Evolutionary conservation across 257 asterid genomes (phyloP).

Genomic region (Penstemon newberryi): DNA sequence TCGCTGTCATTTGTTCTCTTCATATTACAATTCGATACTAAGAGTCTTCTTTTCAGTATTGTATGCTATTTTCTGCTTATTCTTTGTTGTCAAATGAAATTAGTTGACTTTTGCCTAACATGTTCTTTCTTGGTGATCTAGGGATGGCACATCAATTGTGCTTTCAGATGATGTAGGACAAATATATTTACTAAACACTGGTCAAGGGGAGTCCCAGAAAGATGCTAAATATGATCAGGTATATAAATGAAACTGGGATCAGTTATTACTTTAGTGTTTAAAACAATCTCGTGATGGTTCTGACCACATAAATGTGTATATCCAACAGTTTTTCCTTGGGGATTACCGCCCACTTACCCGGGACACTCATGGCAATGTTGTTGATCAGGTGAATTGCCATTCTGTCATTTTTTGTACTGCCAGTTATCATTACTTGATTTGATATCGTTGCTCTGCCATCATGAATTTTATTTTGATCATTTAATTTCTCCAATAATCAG

Average conservation of each 20-base stretch:
- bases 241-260: slow-evolving; percentile 22
- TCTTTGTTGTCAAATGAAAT: slow-evolving; percentile 1
- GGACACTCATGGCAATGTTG: slow-evolving; percentile 77
- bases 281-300: slow-evolving; percentile 24
- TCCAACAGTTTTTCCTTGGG: slow-evolving; percentile 91
- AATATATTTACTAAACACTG: slow-evolving; percentile 86
- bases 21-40: slow-evolving; percentile 15
- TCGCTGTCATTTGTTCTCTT: slow-evolving; percentile 3
- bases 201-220: slow-evolving; percentile 95
- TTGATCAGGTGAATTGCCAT: slow-evolving; percentile 74
- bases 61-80: slow-evolving; percentile 14
- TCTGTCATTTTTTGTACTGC: slow-evolving; percentile 5
- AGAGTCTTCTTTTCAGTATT: slow-evolving; percentile 11
- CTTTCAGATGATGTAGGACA: slow-evolving; percentile 99
- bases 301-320: slow-evolving; percentile 34
- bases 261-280: slow-evolving; percentile 19
- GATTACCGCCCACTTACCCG: slow-evolving; percentile 91
- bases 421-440: background rate
- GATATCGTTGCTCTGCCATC: background rate
- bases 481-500: background rate
- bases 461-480: background rate
- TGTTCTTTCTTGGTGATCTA: slow-evolving; percentile 44
- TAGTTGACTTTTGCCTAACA: background rate
- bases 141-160: slow-evolving; percentile 99
- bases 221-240: slow-evolving; percentile 99